Base-by-base conservation (phyloP, 345 rosid species). In the Atalantia buxifolia region DNA sequence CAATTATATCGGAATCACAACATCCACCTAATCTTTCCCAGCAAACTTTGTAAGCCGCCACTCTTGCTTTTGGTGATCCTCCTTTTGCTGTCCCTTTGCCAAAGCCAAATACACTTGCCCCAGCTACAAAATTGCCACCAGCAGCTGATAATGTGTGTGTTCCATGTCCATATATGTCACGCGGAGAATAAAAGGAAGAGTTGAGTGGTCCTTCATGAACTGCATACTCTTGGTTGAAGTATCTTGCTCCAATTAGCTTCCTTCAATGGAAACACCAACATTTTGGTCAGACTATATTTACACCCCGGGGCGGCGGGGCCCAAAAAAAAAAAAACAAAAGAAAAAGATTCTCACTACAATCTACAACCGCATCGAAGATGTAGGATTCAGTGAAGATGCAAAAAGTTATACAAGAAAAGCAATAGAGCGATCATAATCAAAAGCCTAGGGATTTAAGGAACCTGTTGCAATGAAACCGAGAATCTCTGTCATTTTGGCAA, bases 131-230 rank as follows among this genome's bases (percentile, higher is more conserved):
- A 79, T 80, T 82, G n/a, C 98, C 96, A 0, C 81, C 96, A 9
- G 97, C 97, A 5, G 99, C 92, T 5, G 99, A 95, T 38, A 95
- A 86, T 38, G 98, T 95, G 85, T 93, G 98, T 18, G 92, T 86
- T 24, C 97, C 98, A 69, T 93, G 99, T 14, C 99, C 99, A 0
- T 89, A 86, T 1, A 66, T 65, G 83, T 95, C 99, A 0, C 97
- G 93, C 1, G 97, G 89, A 36, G 94, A 53, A 30, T 90, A 84
- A 30, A 85, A 82, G 64, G 87, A 80, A 13, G 89, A 70, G 79
- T 90, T 85, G 28, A 91, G 86, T 4, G 69, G 73, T 21, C 94
- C 91, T 21, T 42, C 89, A 24, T 40, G 82, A 0, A 88, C 76
- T 24, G 80, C 83, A 74, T 85, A 90, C 9, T 87, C 95, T 61